These are phyloP conservation scores for Paraphaeosphaeria minitans DNA, from an alignment of 2,329 filamentous ascomycete species.

Conservation along the genomic window DNA sequence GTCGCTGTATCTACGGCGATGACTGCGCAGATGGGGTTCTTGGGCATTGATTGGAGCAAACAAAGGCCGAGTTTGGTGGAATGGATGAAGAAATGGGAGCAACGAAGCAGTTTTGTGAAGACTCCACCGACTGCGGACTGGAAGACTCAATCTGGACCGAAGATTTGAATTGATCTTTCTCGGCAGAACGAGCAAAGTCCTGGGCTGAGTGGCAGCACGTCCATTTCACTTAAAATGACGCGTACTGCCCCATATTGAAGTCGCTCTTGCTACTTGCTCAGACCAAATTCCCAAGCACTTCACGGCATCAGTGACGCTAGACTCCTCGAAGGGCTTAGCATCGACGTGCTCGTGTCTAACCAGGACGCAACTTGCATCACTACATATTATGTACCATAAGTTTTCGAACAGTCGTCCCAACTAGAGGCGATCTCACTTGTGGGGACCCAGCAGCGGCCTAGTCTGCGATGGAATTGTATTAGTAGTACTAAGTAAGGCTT, in stretches of 20 bases:
- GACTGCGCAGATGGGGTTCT: slow-evolving; percentile 13
- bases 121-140: slow-evolving; percentile 29
- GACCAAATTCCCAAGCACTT: slow-evolving; percentile 63
- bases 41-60: slow-evolving; percentile 26
- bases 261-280: slow-evolving; percentile 61
- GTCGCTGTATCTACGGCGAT: slow-evolving; percentile 24
- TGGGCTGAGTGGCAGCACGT: too few species aligned
- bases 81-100: slow-evolving; percentile 34
- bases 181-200: too few species aligned
- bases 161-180: background rate
- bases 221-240: too few species aligned
- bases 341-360: slow-evolving; percentile 18
- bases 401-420: slow-evolving; percentile 16
- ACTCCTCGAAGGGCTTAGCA: slow-evolving; percentile 14
- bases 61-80: slow-evolving; percentile 23
- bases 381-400: slow-evolving; percentile 16
- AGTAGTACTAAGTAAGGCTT: slow-evolving; percentile 12
- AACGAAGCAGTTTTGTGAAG: slow-evolving; percentile 24
- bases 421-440: slow-evolving; percentile 14
- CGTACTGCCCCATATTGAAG: too few species aligned
- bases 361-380: slow-evolving; percentile 23
- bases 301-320: slow-evolving; percentile 59
- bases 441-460: slow-evolving; percentile 10
- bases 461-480: slow-evolving; percentile 16
- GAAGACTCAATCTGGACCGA: background rate